A percentile compares a stretch with the other conserved stretches of the same genome.
Evolutionary conservation across 2,329 filamentous ascomycete genomes (phyloP).

Genomic region (Fusarium proliferatum): DNA sequence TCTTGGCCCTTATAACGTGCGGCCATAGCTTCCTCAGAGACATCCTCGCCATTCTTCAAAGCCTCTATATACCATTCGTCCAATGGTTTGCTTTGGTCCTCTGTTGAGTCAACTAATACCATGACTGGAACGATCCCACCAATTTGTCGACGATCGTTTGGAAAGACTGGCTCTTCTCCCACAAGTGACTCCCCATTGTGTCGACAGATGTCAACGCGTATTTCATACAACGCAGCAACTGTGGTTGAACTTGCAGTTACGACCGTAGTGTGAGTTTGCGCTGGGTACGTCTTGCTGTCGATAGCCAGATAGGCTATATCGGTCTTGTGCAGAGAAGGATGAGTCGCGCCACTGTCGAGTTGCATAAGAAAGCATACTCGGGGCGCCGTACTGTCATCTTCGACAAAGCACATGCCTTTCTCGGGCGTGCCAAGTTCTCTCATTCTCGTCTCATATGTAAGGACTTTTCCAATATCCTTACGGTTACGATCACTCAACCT

Average conservation of each 20-base stretch:
- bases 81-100: slow-evolving; percentile 21
- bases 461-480: slow-evolving; percentile 14
- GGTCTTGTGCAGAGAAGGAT: slow-evolving; percentile 33
- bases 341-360: slow-evolving; percentile 41
- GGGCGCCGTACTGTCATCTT: slow-evolving; percentile 29
- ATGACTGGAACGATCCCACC: slow-evolving; percentile 43
- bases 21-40: slow-evolving; percentile 35
- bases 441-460: slow-evolving; percentile 30
- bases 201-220: slow-evolving; percentile 42
- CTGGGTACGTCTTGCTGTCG: slow-evolving; percentile 29
- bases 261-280: slow-evolving; percentile 32
- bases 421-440: neutral
- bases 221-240: slow-evolving; percentile 34
- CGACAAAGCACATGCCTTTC: slow-evolving; percentile 6
- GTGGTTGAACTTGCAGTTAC: slow-evolving; percentile 27
- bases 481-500: neutral
- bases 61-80: neutral
- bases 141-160: slow-evolving; percentile 36
- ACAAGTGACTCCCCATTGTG: slow-evolving; percentile 43
- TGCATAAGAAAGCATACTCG: slow-evolving; percentile 43
- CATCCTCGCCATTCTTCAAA: slow-evolving; percentile 20
- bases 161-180: slow-evolving; percentile 38
- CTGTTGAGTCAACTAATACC: slow-evolving; percentile 15
- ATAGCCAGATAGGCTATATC: slow-evolving; percentile 40
- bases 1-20: slow-evolving; percentile 7